These are phyloP conservation scores for Aspergillus spinulosporus DNA, from an alignment of 2,329 filamentous ascomycete species.

Conservation along the genomic window DNA sequence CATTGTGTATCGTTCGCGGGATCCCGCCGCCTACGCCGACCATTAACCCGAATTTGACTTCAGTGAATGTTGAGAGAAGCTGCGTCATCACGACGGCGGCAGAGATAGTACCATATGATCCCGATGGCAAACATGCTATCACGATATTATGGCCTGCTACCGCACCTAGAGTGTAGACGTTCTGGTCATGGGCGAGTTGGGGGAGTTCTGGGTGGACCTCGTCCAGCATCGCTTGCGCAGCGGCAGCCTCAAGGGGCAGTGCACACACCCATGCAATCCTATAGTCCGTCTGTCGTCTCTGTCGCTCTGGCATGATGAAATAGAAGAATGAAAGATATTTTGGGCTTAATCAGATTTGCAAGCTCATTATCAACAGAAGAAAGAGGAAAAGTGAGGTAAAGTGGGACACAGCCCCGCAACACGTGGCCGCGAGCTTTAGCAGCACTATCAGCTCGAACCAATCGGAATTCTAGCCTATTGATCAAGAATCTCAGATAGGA, in stretches of 20 bases:
- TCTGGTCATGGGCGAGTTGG: not conserved
- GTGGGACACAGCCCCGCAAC: too few relatives aligned
- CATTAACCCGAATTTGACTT: not conserved
- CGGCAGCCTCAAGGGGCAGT: not conserved
- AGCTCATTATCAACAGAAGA: too few relatives aligned
- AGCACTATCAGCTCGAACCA: too few relatives aligned
- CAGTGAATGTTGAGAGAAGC: not conserved
- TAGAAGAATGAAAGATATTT: too few relatives aligned
- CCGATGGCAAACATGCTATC: not conserved
- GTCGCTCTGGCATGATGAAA: too few relatives aligned
- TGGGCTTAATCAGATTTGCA: too few relatives aligned
- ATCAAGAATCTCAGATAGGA: too few relatives aligned
- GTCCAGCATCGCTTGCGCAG: not conserved
- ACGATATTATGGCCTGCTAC: not conserved
- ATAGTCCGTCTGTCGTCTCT: not conserved
- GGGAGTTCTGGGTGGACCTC: not conserved
- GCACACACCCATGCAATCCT: conserved; percentile 1
- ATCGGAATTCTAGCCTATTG: too few relatives aligned
- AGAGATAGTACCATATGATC: not conserved
- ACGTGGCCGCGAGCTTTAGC: too few relatives aligned
- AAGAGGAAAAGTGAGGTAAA: too few relatives aligned
- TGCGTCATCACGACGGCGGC: not conserved
- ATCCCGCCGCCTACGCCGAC: not conserved
- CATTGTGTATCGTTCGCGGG: not conserved
- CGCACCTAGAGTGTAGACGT: not conserved